These are phyloP conservation scores for Tylopilus rubrobrunneus DNA, from an alignment of 768 basidiomycete species.

Conservation along the genomic window DNA sequence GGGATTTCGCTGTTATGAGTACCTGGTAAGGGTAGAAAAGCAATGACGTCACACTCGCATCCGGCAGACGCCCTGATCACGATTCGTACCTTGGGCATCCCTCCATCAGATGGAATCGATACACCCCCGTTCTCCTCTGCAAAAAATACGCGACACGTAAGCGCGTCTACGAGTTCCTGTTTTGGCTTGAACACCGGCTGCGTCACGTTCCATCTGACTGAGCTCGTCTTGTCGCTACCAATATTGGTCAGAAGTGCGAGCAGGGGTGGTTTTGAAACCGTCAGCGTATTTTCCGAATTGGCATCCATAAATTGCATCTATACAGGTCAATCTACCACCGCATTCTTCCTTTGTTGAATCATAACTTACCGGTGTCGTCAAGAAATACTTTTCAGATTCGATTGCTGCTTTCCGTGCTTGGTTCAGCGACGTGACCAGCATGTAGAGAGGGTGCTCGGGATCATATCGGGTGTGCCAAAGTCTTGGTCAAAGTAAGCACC, in stretches of 20 bases:
- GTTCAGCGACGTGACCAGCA: conserved; percentile 47
- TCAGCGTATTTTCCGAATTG: conserved; percentile 38
- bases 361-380: conserved; percentile 42
- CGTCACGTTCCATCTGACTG: conserved; percentile 41
- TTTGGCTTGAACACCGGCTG: conserved; percentile 37
- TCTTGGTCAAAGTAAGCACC: conserved; percentile 29
- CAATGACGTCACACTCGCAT: neutral
- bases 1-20: conserved; percentile 31
- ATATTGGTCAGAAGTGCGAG: conserved; percentile 54
- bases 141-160: conserved; percentile 42
- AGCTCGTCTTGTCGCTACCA: conserved; percentile 36
- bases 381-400: conserved; percentile 38
- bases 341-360: neutral
- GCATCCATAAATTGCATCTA: conserved; percentile 46
- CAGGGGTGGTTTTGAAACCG: conserved; percentile 53
- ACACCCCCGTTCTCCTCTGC: conserved; percentile 42
- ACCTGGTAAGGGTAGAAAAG: conserved; percentile 21
- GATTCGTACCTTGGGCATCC: conserved; percentile 42
- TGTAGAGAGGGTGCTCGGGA: conserved; percentile 45
- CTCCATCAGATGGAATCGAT: conserved; percentile 34
- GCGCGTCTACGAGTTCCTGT: conserved; percentile 48
- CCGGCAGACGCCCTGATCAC: neutral
- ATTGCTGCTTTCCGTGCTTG: conserved; percentile 50
- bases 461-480: conserved; percentile 59
- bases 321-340: neutral